Base-by-base conservation (phyloP, 345 rosid species). In the Salix koriyanagi region DNA sequence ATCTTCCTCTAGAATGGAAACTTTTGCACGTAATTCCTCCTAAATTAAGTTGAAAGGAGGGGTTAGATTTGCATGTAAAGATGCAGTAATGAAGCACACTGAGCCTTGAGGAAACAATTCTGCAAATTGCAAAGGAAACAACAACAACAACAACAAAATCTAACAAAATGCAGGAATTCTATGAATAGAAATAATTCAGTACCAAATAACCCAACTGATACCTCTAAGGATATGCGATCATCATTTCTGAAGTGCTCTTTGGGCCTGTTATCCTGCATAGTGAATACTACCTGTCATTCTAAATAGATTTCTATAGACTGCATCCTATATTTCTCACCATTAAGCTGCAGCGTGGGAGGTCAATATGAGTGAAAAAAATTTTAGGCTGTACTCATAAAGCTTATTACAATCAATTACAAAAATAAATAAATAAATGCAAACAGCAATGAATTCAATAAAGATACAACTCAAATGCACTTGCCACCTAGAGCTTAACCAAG, bases 21-120 rank as follows among this genome's bases (percentile, higher is more conserved):
- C 91, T 85, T 87, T 96, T 26, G 84, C 86, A 65, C 86, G 89
- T 77, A 96, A 80, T 78, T 94, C 94, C 66, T 94, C 99, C 99
- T 95, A 85, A 81, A 78, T 69, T 71, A 81, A 82, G 34, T 64
- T 32, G 68, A 76, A 76, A 80, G 23, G 75, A 65, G 25, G 69
- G 48, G 54, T 71, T 36, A 82, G 50, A 80, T 75, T 44, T 8
- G 44, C 44, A 41, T 10, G 44, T 41, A 12, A 67, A 48, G 23
- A 41, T 10, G 66, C 18, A 52, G 62, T 64, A 15, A 10, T 28
- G 58, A 71, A 41, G 18, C 30, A 60, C 70, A 64, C 11, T 30
- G 69, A 48, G 67, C 11, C 26, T 64, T 12, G 46, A 44, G 61
- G 16, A 76, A 69, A 46, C 34, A n/a, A 70, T 23, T 61, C 7